Evolutionary conservation across 345 rosid species (phyloP), one percentile per base, ranked within the genome.

Genomic region (Rhizophora apiculata): DNA sequence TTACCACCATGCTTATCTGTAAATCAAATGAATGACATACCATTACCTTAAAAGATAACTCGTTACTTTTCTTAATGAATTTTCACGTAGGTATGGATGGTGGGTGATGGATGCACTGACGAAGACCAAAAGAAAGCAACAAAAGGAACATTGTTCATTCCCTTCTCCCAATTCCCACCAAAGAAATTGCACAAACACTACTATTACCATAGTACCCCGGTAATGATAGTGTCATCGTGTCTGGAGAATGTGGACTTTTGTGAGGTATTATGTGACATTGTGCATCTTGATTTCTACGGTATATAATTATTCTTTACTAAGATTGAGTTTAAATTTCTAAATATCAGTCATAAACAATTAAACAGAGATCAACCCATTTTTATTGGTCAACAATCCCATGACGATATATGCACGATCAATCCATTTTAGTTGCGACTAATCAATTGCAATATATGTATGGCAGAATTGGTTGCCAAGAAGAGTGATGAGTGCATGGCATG

Each of bases 401-500:
- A 3, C 49, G 13, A 3, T 13, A 43, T 43, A 5, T 43, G 49
- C 49, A 13, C 16, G 13, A 43, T 43, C 16, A 43, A 43, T 43
- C 15, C 15, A 13, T 13, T 43, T 43, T 43, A 13, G 3, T 0
- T 13, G 19, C 0, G 19, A 43, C 5, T 43, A 43, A 11, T 11
- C 18, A 3, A 43, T 43, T 43, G 18, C 49, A 43, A 43, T 43
- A 43, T 43, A 22, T 55, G 18, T 8, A 24, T 29, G 48, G 37
- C 79, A 90, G 90, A 88, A 87, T 66, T 91, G 92, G 94, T 39
- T 88, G 68, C 89, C 87, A 37, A 84, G 94, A 76, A 85, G 92
- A 62, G 92, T 81, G 84, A 87, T 91, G 88, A 91, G 90, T 53
- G 89, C 94, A 15, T 87, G 96, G 87, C 76, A 87, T 7, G 55